phyloP scores from a whole-genome alignment of 495 filamentous ascomycete species.

The Aspergillus leporis region DNA sequence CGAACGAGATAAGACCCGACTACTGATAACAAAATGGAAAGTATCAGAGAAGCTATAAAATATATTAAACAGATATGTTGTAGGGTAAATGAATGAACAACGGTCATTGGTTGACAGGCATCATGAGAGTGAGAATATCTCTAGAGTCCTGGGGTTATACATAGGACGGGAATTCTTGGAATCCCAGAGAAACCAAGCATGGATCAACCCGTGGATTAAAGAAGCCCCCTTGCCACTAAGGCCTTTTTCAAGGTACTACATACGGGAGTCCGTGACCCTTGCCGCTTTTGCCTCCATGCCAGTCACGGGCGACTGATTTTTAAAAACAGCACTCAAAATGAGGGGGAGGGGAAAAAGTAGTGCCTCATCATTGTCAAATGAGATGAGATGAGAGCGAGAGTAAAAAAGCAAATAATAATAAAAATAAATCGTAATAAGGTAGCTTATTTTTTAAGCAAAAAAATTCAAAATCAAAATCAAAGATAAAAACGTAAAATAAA shows the following conservation, averaged over 20 bases:
- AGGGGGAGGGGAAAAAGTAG: slow-evolving; percentile 21
- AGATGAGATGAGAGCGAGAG: not conserved
- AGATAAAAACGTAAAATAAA: not conserved
- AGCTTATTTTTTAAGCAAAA: not conserved
- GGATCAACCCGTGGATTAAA: no score
- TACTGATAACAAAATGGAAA: not conserved
- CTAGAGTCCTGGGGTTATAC: not conserved
- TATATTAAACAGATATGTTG: not conserved
- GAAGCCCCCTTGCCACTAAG: no score
- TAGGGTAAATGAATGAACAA: not conserved
- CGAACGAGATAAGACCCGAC: not conserved
- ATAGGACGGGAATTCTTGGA: not conserved
- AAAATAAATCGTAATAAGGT: not conserved
- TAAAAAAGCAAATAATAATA: slow-evolving; percentile 7
- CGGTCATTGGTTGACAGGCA: not conserved
- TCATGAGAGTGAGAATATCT: not conserved
- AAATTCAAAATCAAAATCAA: not conserved
- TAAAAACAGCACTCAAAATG: slow-evolving; percentile 20
- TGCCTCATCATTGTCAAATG: slow-evolving; percentile 7
- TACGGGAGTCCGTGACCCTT: not conserved
- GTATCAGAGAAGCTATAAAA: not conserved
- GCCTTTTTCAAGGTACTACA: not conserved
- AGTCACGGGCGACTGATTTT: not conserved
- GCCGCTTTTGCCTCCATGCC: slow-evolving; percentile 21
- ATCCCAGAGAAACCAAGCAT: not conserved